Conservation (phyloP, 116 monocot genomes). For the Thalassia testudinum region DNA sequence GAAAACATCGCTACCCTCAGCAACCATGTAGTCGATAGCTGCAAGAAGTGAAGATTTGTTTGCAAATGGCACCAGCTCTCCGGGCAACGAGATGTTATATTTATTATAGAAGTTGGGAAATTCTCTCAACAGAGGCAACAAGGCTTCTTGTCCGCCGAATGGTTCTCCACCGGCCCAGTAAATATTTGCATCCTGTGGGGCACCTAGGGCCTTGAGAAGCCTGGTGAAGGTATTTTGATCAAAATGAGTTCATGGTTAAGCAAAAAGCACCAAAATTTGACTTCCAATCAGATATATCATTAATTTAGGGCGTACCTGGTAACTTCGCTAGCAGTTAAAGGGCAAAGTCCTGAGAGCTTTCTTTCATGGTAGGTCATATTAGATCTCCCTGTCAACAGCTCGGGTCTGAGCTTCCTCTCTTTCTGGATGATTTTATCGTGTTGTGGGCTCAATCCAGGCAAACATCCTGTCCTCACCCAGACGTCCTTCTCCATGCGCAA, state of each 20-base stretch:
- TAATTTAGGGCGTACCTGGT: constrained; percentile 23
- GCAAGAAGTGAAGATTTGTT: constrained; percentile 69
- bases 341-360: constrained; percentile 83
- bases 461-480: constrained; percentile 89
- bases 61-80: constrained; percentile 46
- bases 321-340: constrained; percentile 64
- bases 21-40: constrained; percentile 84
- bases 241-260: background rate
- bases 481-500: constrained; percentile 90
- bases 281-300: background rate
- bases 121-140: constrained; percentile 38
- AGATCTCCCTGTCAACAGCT: constrained; percentile 70
- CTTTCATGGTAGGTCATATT: constrained; percentile 64
- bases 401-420: constrained; percentile 51
- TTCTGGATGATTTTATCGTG: constrained; percentile 38
- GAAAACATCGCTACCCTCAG: constrained; percentile 75
- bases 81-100: constrained; percentile 45
- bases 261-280: background rate
- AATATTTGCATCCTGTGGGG: constrained; percentile 45
- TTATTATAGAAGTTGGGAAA: constrained; percentile 72
- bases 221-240: constrained; percentile 7
- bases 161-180: constrained; percentile 96
- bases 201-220: constrained; percentile 72
- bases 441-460: constrained; percentile 50
- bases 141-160: constrained; percentile 46